Conservation (phyloP, 1,139 yeast species). For the Keqinozyma sinolaborantium region DNA sequence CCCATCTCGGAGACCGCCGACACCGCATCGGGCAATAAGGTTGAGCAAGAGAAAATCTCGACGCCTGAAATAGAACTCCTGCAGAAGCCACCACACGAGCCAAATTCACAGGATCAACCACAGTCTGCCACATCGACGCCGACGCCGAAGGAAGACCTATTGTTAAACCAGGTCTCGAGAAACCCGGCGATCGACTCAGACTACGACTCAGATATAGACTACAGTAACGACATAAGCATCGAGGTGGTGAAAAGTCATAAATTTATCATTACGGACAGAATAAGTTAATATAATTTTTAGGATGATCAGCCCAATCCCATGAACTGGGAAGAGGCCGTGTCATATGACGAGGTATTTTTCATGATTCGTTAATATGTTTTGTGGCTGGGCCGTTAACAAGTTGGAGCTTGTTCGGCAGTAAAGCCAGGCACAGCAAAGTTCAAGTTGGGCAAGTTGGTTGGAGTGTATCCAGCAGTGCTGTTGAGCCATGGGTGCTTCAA, state of each 20-base stretch:
- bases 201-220: conserved; percentile 9
- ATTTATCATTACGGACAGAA: conserved; percentile 2
- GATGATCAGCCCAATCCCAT: conserved; percentile 2
- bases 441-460: conserved; percentile 11
- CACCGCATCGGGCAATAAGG: neutral
- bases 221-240: neutral
- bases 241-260: conserved; percentile 1
- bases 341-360: too few relatives aligned
- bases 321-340: too few relatives aligned
- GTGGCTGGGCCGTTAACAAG: too few relatives aligned
- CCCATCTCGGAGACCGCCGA: neutral
- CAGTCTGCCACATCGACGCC: too few relatives aligned
- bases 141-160: neutral
- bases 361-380: too few relatives aligned
- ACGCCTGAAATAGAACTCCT: neutral
- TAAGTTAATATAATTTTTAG: neutral
- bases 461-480: conserved; percentile 16
- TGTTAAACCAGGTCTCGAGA: conserved; percentile 3
- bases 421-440: conserved; percentile 26
- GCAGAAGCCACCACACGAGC: too few relatives aligned
- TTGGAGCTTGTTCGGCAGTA: too few relatives aligned
- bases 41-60: neutral
- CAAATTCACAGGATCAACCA: neutral
- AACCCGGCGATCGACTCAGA: conserved; percentile 25
- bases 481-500: conserved; percentile 41